Base-by-base conservation (phyloP, 805 yeast genomes). In the Metschnikowia vanudenii region DNA sequence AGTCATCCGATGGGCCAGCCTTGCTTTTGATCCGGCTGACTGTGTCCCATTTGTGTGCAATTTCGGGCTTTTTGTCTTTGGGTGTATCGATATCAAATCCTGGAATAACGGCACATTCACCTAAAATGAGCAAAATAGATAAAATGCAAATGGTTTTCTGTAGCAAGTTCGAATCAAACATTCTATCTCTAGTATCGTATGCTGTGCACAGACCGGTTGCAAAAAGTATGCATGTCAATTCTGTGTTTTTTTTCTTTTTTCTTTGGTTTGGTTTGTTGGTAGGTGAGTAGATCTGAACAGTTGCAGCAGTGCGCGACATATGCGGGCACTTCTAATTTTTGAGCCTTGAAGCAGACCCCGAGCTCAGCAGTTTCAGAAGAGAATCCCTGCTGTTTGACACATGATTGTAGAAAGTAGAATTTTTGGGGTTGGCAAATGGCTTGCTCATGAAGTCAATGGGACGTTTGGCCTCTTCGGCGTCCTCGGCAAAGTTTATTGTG, bases 371-470 rank as follows among this genome's bases (percentile, higher is more conserved):
- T 9, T 38, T 42, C 37, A 46, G 48, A 17, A 51, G 44, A 6
- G 56, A 51, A 33, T 48, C 56, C 29, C 49, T 36, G 33, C 54
- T 52, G 13, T 52, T 54, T 13, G 44, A 35, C 10, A 43, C 34
- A 20, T 52, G 50, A 12, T 37, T 33, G 28, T 49, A 43, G 13
- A 47, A 11, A 8, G 42, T 13, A 3, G 41, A 17, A n/a, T 17
- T 39, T 33, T 50, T 52, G 14, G 53, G 52, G 19, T 41, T 43
- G 12, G 42, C 39, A 34, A 71, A 71, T 3, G 75, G 76, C 50
- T 64, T 67, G 58, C 59, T 68, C 47, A 71, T 48, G 47, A 70
- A 68, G 36, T 62, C 69, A 35, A 49, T 42, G 20, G 46, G 53
- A 43, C 42, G 39, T 20, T 22, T 47, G 18, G 38, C 32, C 11